phyloP scores from a whole-genome alignment of 129 eudicot species.

The Pseudognaphalium luteoalbum region DNA sequence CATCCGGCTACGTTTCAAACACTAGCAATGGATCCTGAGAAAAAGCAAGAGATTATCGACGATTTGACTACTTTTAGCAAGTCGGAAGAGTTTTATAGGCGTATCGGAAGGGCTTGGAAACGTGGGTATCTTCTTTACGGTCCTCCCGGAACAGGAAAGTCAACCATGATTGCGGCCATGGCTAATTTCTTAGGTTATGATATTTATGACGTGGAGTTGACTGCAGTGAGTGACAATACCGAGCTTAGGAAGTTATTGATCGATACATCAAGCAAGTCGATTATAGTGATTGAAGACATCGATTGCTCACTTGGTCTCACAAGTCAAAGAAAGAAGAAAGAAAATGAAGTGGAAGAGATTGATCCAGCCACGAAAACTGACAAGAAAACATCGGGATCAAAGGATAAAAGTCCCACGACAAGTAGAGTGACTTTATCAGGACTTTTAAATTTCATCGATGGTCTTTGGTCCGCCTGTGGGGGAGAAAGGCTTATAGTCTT shows the following conservation, averaged over 20 bases:
- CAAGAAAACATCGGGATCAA: constrained; percentile 12
- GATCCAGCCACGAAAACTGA: not conserved
- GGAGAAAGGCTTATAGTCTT: constrained; percentile 37
- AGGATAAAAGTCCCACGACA: constrained; percentile 7
- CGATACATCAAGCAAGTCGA: constrained; percentile 45
- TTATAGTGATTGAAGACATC: constrained; percentile 42
- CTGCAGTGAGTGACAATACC: constrained; percentile 35
- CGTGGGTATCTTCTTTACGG: constrained; percentile 46
- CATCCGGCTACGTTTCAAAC: constrained; percentile 44
- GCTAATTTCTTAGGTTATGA: constrained; percentile 40
- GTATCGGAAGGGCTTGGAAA: constrained; percentile 46
- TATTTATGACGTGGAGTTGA: constrained; percentile 40
- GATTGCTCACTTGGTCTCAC: constrained; percentile 44
- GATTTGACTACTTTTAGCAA: constrained; percentile 38
- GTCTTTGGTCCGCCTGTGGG: constrained; percentile 43
- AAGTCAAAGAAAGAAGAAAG: constrained; percentile 32
- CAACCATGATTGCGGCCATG: constrained; percentile 47
- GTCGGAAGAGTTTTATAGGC: constrained; percentile 33
- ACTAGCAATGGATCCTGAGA: constrained; percentile 31
- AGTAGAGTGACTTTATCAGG: constrained; percentile 40
- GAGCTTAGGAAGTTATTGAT: constrained; percentile 40
- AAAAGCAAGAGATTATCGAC: constrained; percentile 35
- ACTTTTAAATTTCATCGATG: constrained; percentile 38
- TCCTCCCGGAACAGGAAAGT: constrained; percentile 47
- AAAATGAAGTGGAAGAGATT: constrained; percentile 25